A percentile compares a stretch with the other conserved stretches of the same genome.
Conservation (phyloP, 495 filamentous ascomycete species). For the Haplographium delicatum region DNA sequence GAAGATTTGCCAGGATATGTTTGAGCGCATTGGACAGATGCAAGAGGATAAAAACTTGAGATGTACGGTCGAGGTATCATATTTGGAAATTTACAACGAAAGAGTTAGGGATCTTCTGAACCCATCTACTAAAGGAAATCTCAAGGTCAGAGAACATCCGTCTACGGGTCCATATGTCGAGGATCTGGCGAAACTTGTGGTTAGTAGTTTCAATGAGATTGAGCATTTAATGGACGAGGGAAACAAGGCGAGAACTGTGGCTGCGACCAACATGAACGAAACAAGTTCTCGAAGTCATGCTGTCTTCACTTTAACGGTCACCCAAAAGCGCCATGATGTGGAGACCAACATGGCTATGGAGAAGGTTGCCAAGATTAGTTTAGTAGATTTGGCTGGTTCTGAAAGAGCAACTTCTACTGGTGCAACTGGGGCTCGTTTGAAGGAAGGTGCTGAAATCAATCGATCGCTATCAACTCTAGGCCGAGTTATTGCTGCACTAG, state of each 20-base stretch:
- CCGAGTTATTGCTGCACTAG: conserved; percentile 95
- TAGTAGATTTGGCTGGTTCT: conserved; percentile 96
- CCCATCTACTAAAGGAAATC: conserved; percentile 90
- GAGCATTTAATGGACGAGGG: conserved; percentile 99
- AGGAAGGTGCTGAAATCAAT: conserved; percentile 99
- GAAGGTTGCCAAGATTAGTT: conserved; percentile 94
- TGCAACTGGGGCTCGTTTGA: conserved; percentile 90
- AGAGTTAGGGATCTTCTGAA: conserved; percentile 94
- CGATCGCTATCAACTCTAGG: conserved; percentile 93
- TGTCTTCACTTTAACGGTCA: conserved; percentile 94
- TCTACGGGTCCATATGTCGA: conserved; percentile 97
- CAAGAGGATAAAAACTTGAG: conserved; percentile 74
- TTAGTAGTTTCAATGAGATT: conserved; percentile 93
- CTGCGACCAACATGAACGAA: conserved; percentile 99
- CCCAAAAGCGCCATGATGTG: conserved; percentile 86
- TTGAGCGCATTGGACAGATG: conserved; percentile 70
- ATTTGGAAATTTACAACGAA: conserved; percentile 99
- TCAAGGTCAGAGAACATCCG: conserved; percentile 96
- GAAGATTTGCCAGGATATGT: conserved; percentile 97
- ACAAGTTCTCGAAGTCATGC: conserved; percentile 97
- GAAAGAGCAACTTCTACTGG: conserved; percentile 95
- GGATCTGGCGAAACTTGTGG: conserved; percentile 94
- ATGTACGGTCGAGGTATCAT: conserved; percentile 96
- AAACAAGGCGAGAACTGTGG: conserved; percentile 96
- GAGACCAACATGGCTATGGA: conserved; percentile 96